phyloP scores from a whole-genome alignment of 768 basidiomycete species.

The Lactarius hengduanensis region DNA sequence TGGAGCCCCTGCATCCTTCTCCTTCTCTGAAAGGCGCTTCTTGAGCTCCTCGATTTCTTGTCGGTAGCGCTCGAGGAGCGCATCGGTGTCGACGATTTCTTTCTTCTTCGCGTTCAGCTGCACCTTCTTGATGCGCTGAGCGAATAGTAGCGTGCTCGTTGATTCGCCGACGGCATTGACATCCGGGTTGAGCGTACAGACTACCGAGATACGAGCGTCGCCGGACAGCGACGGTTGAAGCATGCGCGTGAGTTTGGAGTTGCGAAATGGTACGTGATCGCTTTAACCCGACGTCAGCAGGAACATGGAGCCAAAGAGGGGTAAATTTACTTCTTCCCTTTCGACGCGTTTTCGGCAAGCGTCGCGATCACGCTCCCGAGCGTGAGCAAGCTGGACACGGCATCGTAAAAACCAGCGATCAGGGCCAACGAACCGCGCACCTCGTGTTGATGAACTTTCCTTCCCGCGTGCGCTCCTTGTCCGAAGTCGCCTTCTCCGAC shows the following conservation, averaged over 20 bases:
- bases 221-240: conserved; percentile 94
- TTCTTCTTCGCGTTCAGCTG: conserved; percentile 90
- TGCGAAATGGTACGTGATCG: conserved; percentile 92
- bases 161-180: conserved; percentile 75
- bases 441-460: conserved; percentile 96
- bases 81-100: conserved; percentile 90
- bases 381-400: conserved; percentile 67
- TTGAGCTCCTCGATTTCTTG: conserved; percentile 93
- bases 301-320: not conserved
- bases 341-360: conserved; percentile 82
- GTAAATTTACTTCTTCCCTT: conserved; percentile 57
- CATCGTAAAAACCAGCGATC: conserved; percentile 12
- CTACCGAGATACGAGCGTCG: conserved; percentile 92
- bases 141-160: conserved; percentile 86
- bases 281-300: conserved; percentile 36
- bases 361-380: conserved; percentile 92
- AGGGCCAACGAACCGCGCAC: conserved; percentile 35
- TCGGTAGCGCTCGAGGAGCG: conserved; percentile 89
- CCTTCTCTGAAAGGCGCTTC: conserved; percentile 64
- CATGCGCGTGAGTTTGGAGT: conserved; percentile 92
- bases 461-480: conserved; percentile 93
- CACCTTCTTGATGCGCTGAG: conserved; percentile 87
- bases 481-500: conserved; percentile 92
- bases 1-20: conserved; percentile 53
- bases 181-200: conserved; percentile 94